Base-by-base conservation (phyloP, 1,284 basidiomycete genomes). In the Ceratobasidium sp. region DNA sequence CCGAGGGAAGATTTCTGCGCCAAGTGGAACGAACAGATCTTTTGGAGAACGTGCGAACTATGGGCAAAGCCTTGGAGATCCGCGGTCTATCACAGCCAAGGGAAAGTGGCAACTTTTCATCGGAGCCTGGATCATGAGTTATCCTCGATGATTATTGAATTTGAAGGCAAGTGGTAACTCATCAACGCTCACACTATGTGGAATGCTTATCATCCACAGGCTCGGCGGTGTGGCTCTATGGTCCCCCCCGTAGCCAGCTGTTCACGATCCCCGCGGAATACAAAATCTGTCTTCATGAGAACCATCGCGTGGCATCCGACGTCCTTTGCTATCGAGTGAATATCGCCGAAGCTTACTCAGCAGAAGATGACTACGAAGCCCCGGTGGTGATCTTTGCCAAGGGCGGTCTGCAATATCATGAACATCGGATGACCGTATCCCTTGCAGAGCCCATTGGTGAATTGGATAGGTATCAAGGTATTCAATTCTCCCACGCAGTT, bases 41-140 rank as follows among this genome's bases (percentile, higher is more conserved):
- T 53, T 39, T 66, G 60, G 60, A 13, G 29, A 19, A 54, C 41
- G 9, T 66, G 60, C 21, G 39, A 25, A 36, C 13, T n/a, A 2
- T 54, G 50, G 50, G 25, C 21, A 8, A n/a, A 44, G 25, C 39
- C 52, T 7, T 66, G 49, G 60, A 54, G 11, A 4, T 19, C 60
- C 14, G 50, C 53, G n/a, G 36, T 66, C 7, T 54, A 54, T 30
- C 21, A 33, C 2, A 19, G 33, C 8, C 30, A 30, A 14, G 49
- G 50, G 4, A 14, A 30, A 21, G 19, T 25, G 8, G 25, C 16
- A 2, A 54, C 33, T 33, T 46, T 54, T 2, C 60, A 54, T 14
- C 60, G 50, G 14, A 66, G 60, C 39, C 60, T 66, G 7, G 52
- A 66, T 27, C 60, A 66, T 30, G 9, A 46, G 14, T 39, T 36